These are phyloP conservation scores for Termitomyces sp. DNA, from an alignment of 768 basidiomycete genomes.

Conservation along the genomic window DNA sequence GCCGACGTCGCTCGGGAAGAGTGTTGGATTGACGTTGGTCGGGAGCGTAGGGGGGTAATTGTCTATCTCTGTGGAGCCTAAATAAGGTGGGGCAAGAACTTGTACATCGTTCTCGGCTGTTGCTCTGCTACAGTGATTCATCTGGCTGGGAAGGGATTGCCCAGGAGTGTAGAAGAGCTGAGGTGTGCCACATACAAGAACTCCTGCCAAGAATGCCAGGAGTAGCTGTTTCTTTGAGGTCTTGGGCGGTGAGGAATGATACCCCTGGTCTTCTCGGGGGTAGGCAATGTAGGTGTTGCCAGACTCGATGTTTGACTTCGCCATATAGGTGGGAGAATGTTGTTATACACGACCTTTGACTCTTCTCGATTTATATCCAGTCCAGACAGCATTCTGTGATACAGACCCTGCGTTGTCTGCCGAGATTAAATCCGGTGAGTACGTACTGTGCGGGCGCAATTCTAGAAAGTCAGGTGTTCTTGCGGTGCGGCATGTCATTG, in stretches of 20 bases:
- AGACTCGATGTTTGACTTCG: neutral
- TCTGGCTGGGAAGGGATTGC: neutral
- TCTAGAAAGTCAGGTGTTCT: too few relatives aligned
- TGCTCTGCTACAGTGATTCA: neutral
- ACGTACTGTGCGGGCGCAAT: too few relatives aligned
- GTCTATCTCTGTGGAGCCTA: slow-evolving; percentile 68
- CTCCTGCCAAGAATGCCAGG: neutral
- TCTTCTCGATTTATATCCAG: too few relatives aligned
- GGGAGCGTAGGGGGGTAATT: slow-evolving; percentile 69
- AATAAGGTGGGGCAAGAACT: slow-evolving; percentile 56
- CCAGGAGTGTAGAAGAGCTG: neutral
- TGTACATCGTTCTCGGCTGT: slow-evolving; percentile 17
- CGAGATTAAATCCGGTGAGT: too few relatives aligned
- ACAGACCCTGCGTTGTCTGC: too few relatives aligned
- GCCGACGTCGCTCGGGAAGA: slow-evolving; percentile 77
- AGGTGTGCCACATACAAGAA: neutral
- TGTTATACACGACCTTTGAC: too few relatives aligned
- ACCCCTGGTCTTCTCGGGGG: neutral
- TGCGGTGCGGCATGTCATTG: too few relatives aligned
- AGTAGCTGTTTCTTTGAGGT: neutral
- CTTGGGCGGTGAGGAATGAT: neutral
- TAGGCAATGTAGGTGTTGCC: neutral
- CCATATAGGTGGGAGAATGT: neutral
- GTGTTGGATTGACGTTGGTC: slow-evolving; percentile 67
- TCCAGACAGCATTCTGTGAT: too few relatives aligned